Evolutionary conservation across 805 yeast species (phyloP).

Genomic region (Candida saitoana): DNA sequence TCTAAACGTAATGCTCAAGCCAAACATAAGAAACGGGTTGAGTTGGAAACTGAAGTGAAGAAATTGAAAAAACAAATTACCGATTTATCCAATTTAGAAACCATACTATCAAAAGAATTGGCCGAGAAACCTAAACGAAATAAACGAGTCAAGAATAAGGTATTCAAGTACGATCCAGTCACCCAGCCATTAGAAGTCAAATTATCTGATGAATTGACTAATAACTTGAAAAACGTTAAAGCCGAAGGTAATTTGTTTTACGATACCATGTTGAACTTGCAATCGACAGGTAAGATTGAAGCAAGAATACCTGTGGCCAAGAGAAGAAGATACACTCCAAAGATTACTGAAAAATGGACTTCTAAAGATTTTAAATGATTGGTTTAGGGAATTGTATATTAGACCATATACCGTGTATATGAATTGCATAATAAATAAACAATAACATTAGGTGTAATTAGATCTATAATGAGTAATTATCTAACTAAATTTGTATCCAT

Average conservation of each 20-base stretch:
- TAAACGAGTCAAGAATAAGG: slow-evolving; percentile 27
- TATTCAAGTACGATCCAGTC: slow-evolving; percentile 40
- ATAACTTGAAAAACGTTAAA: slow-evolving; percentile 74
- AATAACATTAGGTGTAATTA: too few relatives aligned
- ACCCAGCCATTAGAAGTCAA: slow-evolving; percentile 65
- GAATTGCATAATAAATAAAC: slow-evolving; percentile 1
- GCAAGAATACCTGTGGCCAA: slow-evolving; percentile 68
- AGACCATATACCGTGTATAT: slow-evolving; percentile 1
- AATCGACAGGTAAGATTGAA: slow-evolving; percentile 83
- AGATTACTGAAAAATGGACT: slow-evolving; percentile 88
- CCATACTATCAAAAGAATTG: slow-evolving; percentile 13
- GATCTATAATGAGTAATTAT: too few relatives aligned
- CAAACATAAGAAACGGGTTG: slow-evolving; percentile 55
- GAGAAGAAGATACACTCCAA: slow-evolving; percentile 64
- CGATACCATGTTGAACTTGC: slow-evolving; percentile 78
- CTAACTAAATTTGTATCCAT: too few relatives aligned
- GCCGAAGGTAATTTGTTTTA: slow-evolving; percentile 87
- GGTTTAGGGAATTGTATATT: background rate
- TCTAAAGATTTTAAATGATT: slow-evolving; percentile 77
- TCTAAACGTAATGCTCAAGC: slow-evolving; percentile 70
- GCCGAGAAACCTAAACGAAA: slow-evolving; percentile 19
- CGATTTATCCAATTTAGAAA: slow-evolving; percentile 47
- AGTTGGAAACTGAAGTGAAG: slow-evolving; percentile 54
- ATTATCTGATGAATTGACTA: slow-evolving; percentile 82
- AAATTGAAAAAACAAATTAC: slow-evolving; percentile 56